A percentile compares a stretch with the other conserved stretches of the same genome.
These are phyloP conservation scores for Neohortaea acidophila DNA, from an alignment of 495 filamentous ascomycete species.

Conservation along the genomic window DNA sequence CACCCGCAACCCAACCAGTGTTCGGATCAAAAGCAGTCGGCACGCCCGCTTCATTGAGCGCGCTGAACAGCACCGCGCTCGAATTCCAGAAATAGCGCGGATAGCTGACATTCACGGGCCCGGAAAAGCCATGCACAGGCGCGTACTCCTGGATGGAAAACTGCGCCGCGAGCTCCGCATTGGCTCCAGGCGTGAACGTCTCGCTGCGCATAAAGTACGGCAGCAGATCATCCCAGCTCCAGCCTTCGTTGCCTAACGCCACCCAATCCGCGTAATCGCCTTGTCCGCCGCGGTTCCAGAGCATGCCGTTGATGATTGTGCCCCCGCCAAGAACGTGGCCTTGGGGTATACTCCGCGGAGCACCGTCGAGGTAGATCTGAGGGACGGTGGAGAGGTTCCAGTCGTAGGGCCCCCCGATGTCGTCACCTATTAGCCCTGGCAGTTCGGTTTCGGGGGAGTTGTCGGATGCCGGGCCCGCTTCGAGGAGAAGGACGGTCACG, in stretches of 20 bases:
- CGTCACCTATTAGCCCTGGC: constrained; percentile 15
- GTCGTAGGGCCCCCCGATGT: constrained; percentile 15
- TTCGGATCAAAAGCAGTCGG: constrained; percentile 20
- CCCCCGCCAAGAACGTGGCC: constrained; percentile 15
- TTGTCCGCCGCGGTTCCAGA: constrained; percentile 16
- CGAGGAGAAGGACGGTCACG: constrained; percentile 18
- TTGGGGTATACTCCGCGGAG: constrained; percentile 14
- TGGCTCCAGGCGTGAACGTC: constrained; percentile 10
- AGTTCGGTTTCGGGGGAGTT: constrained; percentile 8
- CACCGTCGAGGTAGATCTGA: constrained; percentile 14
- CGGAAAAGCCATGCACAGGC: constrained; percentile 12
- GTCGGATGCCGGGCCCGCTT: constrained; percentile 18
- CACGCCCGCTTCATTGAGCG: constrained; percentile 16
- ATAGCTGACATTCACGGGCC: constrained; percentile 16
- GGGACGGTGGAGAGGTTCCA: constrained; percentile 17
- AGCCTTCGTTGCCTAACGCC: constrained; percentile 13
- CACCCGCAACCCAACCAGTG: constrained; percentile 16
- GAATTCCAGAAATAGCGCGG: constrained; percentile 13
- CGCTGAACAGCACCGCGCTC: constrained; percentile 13
- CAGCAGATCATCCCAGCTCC: constrained; percentile 17
- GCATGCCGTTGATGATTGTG: constrained; percentile 20
- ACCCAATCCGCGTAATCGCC: constrained; percentile 16
- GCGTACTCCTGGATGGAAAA: constrained; percentile 15
- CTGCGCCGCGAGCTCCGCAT: constrained; percentile 3
- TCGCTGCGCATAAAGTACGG: constrained; percentile 20